These are phyloP conservation scores for Colletotrichum kahawae DNA, from an alignment of 2,329 filamentous ascomycete genomes.

Conservation along the genomic window DNA sequence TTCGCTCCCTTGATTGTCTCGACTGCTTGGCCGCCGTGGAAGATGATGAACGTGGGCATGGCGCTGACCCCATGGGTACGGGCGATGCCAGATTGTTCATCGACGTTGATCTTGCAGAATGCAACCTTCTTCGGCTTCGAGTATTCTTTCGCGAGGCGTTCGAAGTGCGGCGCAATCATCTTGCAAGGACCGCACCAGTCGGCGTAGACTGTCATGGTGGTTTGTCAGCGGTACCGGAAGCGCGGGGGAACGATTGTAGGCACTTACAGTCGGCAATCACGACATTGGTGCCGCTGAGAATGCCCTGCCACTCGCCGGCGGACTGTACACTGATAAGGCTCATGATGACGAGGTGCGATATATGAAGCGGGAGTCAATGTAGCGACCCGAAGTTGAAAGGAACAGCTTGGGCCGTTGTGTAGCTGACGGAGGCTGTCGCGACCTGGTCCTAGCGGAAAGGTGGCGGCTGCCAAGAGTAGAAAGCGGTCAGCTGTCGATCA, in stretches of 20 bases:
- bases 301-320: slow-evolving; percentile 71
- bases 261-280: slow-evolving; percentile 88
- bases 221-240: slow-evolving; percentile 28
- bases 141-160: slow-evolving; percentile 80
- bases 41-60: slow-evolving; percentile 95
- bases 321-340: slow-evolving; percentile 65
- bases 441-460: slow-evolving; percentile 15
- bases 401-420: neutral
- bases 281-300: slow-evolving; percentile 75
- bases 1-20: slow-evolving; percentile 85
- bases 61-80: slow-evolving; percentile 80
- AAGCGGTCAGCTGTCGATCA: slow-evolving; percentile 26
- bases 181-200: slow-evolving; percentile 97
- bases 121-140: slow-evolving; percentile 82
- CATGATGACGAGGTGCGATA: slow-evolving; percentile 37
- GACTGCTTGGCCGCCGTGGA: slow-evolving; percentile 75
- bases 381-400: neutral
- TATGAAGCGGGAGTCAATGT: neutral
- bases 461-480: neutral
- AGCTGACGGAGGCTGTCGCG: slow-evolving; percentile 1
- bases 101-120: slow-evolving; percentile 92
- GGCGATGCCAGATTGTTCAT: slow-evolving; percentile 79
- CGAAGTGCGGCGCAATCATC: slow-evolving; percentile 87
- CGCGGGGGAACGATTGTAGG: neutral
- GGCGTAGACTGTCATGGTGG: slow-evolving; percentile 74